Base-by-base conservation (phyloP, 2,329 filamentous ascomycete genomes). In the Sarocladium strictum region DNA sequence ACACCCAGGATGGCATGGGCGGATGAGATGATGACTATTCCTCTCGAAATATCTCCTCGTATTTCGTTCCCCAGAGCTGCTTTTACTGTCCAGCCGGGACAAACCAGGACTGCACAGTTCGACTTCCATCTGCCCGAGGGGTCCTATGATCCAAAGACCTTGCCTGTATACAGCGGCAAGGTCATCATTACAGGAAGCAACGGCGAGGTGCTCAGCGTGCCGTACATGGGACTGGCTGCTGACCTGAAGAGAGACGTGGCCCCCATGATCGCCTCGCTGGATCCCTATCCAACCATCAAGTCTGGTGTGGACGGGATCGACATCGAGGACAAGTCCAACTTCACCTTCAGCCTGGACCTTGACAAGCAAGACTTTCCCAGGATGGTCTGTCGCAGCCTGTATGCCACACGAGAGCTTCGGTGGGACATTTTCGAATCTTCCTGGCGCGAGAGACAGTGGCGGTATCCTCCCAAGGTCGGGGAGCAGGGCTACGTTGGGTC, bases 151-250 rank as follows among this genome's bases (percentile, higher is more conserved):
- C 19, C 29, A 49, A 32, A 27, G 43, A 29, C 27, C 26, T 29
- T 49, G 43, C 67, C 66, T 6, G 58, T 68, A 6, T 70, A 71
- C 57, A 66, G 63, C 49, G 68, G 68, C 32, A 67, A 67, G 58
- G 60, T 70, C 21, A 55, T 66, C 12, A 55, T 71, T 29, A 60
- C 58, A 2, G 62, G 62, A n/a, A 60, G 60, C n/a, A 64, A 65
- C 21, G 62, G 63, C 9, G 69, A 69, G 40, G 43, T 60, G 9
- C 61, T 70, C 2, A 61, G 60, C 1, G 57, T 70, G 2, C 66
- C 65, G 0, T 70, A 71, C 53, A 56, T 64, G 32, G 66, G 66
- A 29, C 3, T 9, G n/a, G n/a, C n/a, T n/a, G n/a, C n/a, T n/a
- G n/a, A n/a, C n/a, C n/a, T n/a, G n/a, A n/a, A n/a, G n/a, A n/a